Conservation (phyloP, 495 filamentous ascomycete genomes). For the Hyaloscypha hepaticicola region DNA sequence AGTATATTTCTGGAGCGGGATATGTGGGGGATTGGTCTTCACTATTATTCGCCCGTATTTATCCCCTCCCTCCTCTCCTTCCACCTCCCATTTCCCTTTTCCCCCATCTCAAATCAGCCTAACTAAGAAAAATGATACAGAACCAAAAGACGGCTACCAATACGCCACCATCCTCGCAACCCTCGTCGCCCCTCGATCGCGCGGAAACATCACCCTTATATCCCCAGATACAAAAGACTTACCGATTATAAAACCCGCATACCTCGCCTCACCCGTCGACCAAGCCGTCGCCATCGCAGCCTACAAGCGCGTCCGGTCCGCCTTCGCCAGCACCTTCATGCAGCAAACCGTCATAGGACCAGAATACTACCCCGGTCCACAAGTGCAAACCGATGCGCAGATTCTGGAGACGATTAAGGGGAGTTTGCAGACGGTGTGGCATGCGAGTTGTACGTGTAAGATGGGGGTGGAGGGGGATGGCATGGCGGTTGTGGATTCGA, state of each 20-base stretch:
- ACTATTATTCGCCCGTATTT: no score
- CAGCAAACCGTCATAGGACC: conserved; percentile 40
- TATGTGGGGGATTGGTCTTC: no score
- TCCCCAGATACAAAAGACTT: conserved; percentile 41
- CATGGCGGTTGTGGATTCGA: conserved; percentile 54
- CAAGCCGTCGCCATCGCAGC: conserved; percentile 52
- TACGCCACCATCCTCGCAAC: conserved; percentile 35
- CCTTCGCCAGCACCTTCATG: conserved; percentile 39
- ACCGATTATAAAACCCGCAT: conserved; percentile 56
- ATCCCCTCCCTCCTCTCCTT: no score
- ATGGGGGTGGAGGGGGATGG: conserved; percentile 52
- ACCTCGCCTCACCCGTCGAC: conserved; percentile 53
- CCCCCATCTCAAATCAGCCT: no score
- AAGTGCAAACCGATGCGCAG: conserved; percentile 48
- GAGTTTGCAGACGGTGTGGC: conserved; percentile 43
- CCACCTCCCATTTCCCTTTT: no score
- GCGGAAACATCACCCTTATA: conserved; percentile 55
- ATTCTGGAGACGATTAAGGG: conserved; percentile 46
- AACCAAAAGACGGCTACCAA: no score
- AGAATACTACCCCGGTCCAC: conserved; percentile 48
- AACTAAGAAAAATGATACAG: no score
- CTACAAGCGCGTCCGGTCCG: conserved; percentile 51
- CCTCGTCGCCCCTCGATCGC: conserved; percentile 48
- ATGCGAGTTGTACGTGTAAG: conserved; percentile 52
- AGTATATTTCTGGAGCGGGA: conserved; percentile 38